Evolutionary conservation across 2,329 filamentous ascomycete species (phyloP), one percentile per base, ranked within the genome.

Genomic region (Diaporthe batatas): DNA sequence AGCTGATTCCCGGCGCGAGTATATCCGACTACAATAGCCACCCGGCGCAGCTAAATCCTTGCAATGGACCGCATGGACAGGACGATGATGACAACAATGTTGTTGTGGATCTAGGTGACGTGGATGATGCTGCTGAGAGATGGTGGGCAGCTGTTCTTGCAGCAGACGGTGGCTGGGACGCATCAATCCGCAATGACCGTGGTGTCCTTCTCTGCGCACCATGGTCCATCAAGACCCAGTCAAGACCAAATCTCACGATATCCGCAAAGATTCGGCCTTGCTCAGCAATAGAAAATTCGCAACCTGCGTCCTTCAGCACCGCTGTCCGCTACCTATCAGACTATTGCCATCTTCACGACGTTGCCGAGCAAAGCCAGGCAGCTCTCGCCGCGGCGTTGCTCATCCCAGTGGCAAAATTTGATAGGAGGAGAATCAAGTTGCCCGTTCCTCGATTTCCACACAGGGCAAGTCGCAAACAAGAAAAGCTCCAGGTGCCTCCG

Each of bases 131-230:
- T 51, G 77, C 78, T 23, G 77, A 74, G 75, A 73, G 74, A n/a
- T 82, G 79, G 79, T 81, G 79, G 80, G 67, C 70, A 72, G 73
- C 76, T 29, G 71, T 81, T 68, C 75, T 81, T 7, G 77, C 76
- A 3, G 23, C 68, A 29, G 76, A 75, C 47, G 59, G 75, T 6
- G 76, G 78, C 53, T 81, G 78, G 80, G 68, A 73, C 55, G 76
- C 77, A 49, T 75, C 73, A 53, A 76, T 78, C 36, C 36, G 51
- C 54, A 78, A 73, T 54, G 65, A 44, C 11, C 71, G 71, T 6
- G 72, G 73, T 18, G 47, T 25, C 32, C 23, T 47, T 73, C 75
- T 78, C 47, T 69, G 75, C 72, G 78, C 77, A 51, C 77, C 72
- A 12, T 79, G 77, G 77, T 73, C 53, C 18, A 75, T 78, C 69